Evolutionary conservation across 225 moss, liverwort and hornwort genomes (phyloP).

Genomic region (Antitrichia curtipendula): DNA sequence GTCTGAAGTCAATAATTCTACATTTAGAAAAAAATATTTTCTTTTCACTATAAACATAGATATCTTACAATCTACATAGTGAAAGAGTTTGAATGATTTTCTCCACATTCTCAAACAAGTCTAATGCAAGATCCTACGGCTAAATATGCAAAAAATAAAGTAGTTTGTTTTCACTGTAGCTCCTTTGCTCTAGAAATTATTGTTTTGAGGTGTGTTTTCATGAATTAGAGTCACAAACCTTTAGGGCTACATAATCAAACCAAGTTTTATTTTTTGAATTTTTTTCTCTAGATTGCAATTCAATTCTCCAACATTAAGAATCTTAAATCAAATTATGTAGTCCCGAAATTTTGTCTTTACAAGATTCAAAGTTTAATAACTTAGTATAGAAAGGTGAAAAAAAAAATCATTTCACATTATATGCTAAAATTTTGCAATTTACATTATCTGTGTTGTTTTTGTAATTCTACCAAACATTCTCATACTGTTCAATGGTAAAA

Average conservation of each 20-base stretch:
- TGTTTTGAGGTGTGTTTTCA: neutral
- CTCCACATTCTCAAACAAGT: neutral
- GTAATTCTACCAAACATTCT: too few relatives aligned
- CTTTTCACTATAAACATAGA: neutral
- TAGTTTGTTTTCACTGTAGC: neutral
- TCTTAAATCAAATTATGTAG: neutral
- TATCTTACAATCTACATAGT: neutral
- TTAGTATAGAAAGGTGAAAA: neutral
- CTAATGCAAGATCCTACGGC: neutral
- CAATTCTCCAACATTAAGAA: neutral
- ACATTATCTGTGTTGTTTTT: too few relatives aligned
- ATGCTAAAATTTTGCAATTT: neutral
- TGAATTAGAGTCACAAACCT: neutral
- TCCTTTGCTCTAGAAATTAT: neutral
- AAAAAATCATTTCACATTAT: neutral
- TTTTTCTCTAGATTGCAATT: rapidly evolving
- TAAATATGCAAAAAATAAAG: neutral
- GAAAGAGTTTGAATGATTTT: neutral
- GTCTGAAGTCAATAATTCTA: neutral
- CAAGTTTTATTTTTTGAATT: neutral
- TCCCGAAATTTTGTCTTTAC: rapidly evolving
- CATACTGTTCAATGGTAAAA: too few relatives aligned
- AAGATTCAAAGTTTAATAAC: neutral
- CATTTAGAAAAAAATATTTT: neutral
- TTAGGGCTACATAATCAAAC: neutral